Evolutionary conservation across 768 basidiomycete genomes (phyloP).

Genomic region (Kwoniella heveanensis): DNA sequence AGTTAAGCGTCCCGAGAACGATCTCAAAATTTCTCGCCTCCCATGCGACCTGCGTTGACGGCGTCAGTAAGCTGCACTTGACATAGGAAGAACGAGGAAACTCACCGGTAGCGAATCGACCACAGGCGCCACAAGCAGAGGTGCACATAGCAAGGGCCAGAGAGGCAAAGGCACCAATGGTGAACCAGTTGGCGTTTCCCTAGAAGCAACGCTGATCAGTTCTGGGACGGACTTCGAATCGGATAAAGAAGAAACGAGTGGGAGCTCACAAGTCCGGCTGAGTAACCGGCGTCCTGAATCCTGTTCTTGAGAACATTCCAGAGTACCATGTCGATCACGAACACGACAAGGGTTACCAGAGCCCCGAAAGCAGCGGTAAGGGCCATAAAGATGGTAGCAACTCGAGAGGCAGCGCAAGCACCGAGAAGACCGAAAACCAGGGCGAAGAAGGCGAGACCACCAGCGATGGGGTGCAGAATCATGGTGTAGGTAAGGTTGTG

Average conservation of each 20-base stretch:
- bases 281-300: slow-evolving; percentile 59
- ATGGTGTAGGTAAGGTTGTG: slow-evolving; percentile 72
- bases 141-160: slow-evolving; percentile 70
- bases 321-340: slow-evolving; percentile 76
- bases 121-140: slow-evolving; percentile 68
- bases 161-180: slow-evolving; percentile 71
- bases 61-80: not conserved
- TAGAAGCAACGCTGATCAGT: slow-evolving; percentile 41
- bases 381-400: slow-evolving; percentile 76
- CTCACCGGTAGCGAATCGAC: slow-evolving; percentile 59
- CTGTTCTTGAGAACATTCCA: slow-evolving; percentile 70
- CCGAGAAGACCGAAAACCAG: slow-evolving; percentile 59
- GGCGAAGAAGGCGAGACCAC: slow-evolving; percentile 50
- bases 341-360: slow-evolving; percentile 69
- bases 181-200: slow-evolving; percentile 82
- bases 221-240: too few relatives aligned
- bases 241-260: too few relatives aligned
- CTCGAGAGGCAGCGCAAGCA: slow-evolving; percentile 66
- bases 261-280: slow-evolving; percentile 50
- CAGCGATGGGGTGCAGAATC: slow-evolving; percentile 77
- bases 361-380: slow-evolving; percentile 68
- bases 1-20: too few relatives aligned
- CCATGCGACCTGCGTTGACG: not conserved
- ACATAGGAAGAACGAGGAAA: not conserved
- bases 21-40: not conserved